Evolutionary conservation across 345 rosid genomes (phyloP).

Genomic region (Acer campestre): DNA sequence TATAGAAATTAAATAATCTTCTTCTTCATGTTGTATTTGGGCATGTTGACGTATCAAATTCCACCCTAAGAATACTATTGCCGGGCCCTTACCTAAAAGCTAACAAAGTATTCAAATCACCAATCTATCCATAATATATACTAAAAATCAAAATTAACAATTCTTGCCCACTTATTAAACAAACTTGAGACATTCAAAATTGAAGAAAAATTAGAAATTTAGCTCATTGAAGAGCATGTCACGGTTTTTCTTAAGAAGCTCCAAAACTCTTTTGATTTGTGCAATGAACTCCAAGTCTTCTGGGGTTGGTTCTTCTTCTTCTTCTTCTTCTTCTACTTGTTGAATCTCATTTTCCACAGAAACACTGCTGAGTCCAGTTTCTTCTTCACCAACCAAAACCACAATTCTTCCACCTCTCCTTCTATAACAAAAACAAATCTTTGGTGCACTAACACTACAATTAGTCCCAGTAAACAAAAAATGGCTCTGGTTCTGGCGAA

Average conservation of each 20-base stretch:
- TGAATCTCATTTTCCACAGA: constrained; percentile 12
- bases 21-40: not conserved
- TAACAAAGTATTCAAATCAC: no score
- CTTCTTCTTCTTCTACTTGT: constrained; percentile 15
- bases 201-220: not conserved
- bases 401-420: constrained; percentile 15
- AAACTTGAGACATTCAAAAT: not conserved
- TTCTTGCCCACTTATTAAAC: not conserved
- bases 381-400: constrained; percentile 38
- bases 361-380: constrained; percentile 31
- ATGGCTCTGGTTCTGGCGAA: not conserved
- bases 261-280: constrained; percentile 60
- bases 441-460: not conserved
- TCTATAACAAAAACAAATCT: not conserved
- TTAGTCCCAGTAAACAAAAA: not conserved
- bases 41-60: no score
- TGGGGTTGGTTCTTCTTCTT: constrained; percentile 31
- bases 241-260: constrained; percentile 79
- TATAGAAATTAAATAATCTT: not conserved
- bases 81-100: no score
- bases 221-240: constrained; percentile 95
- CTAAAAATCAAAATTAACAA: not conserved
- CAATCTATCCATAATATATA: no score
- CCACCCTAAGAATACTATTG: no score
- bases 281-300: constrained; percentile 42